Base-by-base conservation (phyloP, 345 rosid species). In the Salix arbutifolia region DNA sequence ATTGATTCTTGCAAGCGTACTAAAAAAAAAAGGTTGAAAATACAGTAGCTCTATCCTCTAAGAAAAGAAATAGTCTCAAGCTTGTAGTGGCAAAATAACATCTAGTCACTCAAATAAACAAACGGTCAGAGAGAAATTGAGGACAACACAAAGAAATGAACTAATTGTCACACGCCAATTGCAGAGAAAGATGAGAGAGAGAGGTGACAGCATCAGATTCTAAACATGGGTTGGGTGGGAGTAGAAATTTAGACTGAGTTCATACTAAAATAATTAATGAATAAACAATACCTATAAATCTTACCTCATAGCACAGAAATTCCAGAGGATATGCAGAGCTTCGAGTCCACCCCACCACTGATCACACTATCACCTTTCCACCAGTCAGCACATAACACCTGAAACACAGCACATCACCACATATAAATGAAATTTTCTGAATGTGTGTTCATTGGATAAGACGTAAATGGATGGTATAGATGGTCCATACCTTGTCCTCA, bases 371-470 rank as follows among this genome's bases (percentile, higher is more conserved):
- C 91, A 58, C 88, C 87, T 83, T 84, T 96, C 99, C 99, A 96
- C 99, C 99, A 96, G 86, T 90, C 99, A 11, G 93, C 93, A 79
- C 92, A 86, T 48, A 92, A 83, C n/a, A 96, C 98, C 98, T 96
- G 76, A 69, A 28, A 58, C 30, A 76, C 48, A 82, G 35, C n/a
- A 37, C 52, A 78, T 46, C 33, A 23, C 70, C 72, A 30, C n/a
- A 23, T 19, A 62, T 67, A 12, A 35, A 73, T 28, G 16, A 35
- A 46, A 50, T 56, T 44, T 4, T 4, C 56, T 6, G 8, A 19
- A 73, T 50, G 9, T 9, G 31, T 64, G 35, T 66, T 26, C 21
- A 35, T 28, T 5, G n/a, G 40, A n/a, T 62, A 46, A 46, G 33
- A 61, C 28, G 69, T 56, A 68, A 69, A 42, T 33, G 77, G 42